Base-by-base conservation (phyloP, 176 grass and related monocot genomes). In the Carex myosuroides region DNA sequence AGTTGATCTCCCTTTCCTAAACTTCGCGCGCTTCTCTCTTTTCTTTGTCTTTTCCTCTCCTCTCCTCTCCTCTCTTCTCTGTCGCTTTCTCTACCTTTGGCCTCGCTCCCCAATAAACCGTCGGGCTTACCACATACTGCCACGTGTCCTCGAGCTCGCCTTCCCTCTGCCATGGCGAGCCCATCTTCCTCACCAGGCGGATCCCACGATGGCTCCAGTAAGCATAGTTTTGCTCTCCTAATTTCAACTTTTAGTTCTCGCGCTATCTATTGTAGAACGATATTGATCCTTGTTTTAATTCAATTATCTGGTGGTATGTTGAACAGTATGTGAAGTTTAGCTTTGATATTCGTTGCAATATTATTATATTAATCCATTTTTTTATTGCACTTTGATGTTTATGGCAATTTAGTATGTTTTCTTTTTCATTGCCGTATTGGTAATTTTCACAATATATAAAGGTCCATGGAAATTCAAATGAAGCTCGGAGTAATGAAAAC, bases 151-250 rank as follows among this genome's bases (percentile, higher is more conserved):
- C 42, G 70, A 73, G 41, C 70, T 79, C 55, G 76, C 55, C 21
- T 17, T 59, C 5, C 3, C 79, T 42, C 63, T 10, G 6, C 58
- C 59, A 83, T 65, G 80, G 44, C 80, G 60, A 65, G 80, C 60
- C 42, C 41, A 53, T 65, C 80, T 29, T 83, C 80, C 60, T 83
- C 80, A 3, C 62, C 80, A 8, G 30, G 48, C 13, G 60, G 80
- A 42, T 83, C 80, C 63, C 61, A 68, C 13, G 61, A 83, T 54
- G 79, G 79, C n/a, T 83, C 80, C 60, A 83, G 80, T 83, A 67
- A 83, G 80, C 63, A 32, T 18, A 16, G 13, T 54, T 54, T 75
- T 13, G 21, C 4, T 75, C 16, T 70, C 33, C 0, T 41, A 70
- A 70, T 70, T 70, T 70, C 35, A 42, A 70, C 17, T 35, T 70